Conservation (phyloP, 305 asterid species). For the Fraxinus nigra region DNA sequence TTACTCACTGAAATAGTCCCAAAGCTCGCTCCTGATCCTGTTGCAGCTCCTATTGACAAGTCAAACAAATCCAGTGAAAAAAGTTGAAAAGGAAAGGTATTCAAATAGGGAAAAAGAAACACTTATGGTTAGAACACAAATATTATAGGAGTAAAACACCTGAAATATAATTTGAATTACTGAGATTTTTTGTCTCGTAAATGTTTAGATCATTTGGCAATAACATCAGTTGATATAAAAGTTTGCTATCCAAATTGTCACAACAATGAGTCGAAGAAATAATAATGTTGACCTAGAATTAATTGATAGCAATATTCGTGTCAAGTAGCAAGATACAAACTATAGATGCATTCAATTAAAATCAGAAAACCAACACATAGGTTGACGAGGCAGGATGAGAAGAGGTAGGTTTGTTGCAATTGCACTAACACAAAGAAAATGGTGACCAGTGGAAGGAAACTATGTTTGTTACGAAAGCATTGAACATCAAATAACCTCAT, state of each 20-base stretch:
- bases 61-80: slow-evolving; percentile 19
- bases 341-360: slow-evolving; percentile 2
- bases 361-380: not conserved
- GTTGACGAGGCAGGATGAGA: not conserved
- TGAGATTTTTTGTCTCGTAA: not conserved
- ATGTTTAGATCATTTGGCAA: slow-evolving; percentile 3
- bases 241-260: not conserved
- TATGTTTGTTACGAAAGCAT: not conserved
- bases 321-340: not conserved
- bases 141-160: not conserved
- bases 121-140: not conserved
- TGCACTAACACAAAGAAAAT: not conserved
- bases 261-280: not conserved
- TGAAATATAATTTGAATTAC: not conserved
- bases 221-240: not conserved
- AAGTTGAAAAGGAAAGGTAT: not conserved
- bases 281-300: not conserved
- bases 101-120: not conserved
- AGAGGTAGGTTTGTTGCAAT: not conserved
- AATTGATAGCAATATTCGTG: not conserved
- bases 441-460: slow-evolving; percentile 1
- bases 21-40: slow-evolving; percentile 89
- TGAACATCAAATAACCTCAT: not conserved
- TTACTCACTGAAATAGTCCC: slow-evolving; percentile 73
- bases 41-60: slow-evolving; percentile 61